Evolutionary conservation across 1,139 yeast genomes (phyloP).

Genomic region (Debaryomyces sp.): DNA sequence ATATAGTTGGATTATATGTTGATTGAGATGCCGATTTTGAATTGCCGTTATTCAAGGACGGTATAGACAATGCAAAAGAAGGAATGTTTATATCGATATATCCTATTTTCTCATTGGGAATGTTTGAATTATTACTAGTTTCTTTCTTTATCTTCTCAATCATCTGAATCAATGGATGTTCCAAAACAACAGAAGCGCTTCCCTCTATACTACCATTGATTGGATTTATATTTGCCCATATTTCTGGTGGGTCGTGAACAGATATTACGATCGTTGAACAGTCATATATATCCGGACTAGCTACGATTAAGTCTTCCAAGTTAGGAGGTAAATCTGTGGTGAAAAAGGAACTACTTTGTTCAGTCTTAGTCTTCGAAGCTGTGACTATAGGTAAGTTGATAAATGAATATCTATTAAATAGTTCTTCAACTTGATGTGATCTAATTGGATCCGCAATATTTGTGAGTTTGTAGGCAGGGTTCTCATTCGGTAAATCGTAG

Average conservation of each 20-base stretch:
- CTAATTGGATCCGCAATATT: constrained; percentile 74
- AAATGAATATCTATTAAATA: constrained; percentile 60
- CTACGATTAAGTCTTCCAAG: constrained; percentile 70
- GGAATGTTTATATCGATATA: constrained; percentile 86
- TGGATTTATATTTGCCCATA: constrained; percentile 89
- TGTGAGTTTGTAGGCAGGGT: constrained; percentile 37
- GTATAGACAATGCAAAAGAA: constrained; percentile 36
- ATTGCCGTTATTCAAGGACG: constrained; percentile 16
- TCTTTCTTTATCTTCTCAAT: constrained; percentile 37
- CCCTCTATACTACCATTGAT: constrained; percentile 77
- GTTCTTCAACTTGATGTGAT: constrained; percentile 61
- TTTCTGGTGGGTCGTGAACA: constrained; percentile 90
- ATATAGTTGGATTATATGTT: constrained; percentile 60
- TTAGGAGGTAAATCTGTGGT: constrained; percentile 51
- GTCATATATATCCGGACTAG: constrained; percentile 72
- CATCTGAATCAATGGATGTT: constrained; percentile 44
- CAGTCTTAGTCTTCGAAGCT: constrained; percentile 17
- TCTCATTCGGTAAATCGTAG: constrained; percentile 33
- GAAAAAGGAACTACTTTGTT: constrained; percentile 31
- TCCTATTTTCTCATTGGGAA: constrained; percentile 59
- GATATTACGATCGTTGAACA: constrained; percentile 65
- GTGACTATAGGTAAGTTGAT: constrained; percentile 67
- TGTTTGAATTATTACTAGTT: constrained; percentile 54
- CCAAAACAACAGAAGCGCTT: constrained; percentile 64
- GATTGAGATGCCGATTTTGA: constrained; percentile 12